Evolutionary conservation across 345 rosid genomes (phyloP), one percentile per base, ranked within the genome.

Genomic region (Dovyalis caffra): DNA sequence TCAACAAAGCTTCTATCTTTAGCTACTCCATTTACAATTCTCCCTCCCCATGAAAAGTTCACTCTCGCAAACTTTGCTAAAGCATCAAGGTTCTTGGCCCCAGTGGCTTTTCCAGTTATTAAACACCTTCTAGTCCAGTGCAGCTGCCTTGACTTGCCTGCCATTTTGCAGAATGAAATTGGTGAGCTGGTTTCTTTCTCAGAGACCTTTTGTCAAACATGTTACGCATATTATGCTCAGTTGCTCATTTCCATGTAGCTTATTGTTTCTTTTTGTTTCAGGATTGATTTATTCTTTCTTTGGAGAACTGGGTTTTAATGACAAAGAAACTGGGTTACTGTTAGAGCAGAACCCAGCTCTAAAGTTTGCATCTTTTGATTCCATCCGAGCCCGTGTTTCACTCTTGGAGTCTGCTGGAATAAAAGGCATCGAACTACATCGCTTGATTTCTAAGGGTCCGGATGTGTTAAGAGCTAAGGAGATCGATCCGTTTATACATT

Each of bases 401-500:
- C 80, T 84, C 65, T 75, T 91, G 9, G 87, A 80, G 83, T 86
- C 88, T 29, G 84, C 82, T 65, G 90, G 87, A 79, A 73, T 90
- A 60, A 49, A 74, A 51, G 89, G 79, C n/a, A 60, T 84, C 57
- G 81, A 81, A 34, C 88, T 93, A 70, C 82, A 64, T 63, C 81
- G 77, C 21, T 70, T 91, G 86, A 77, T 93, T 66, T 79, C 77
- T 32, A 90, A 88, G 75, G 69, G 53, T 33, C 90, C 92, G 25
- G 66, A 37, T 76, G 79, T 90, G n/a, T 74, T 93, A 33, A 82
- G 80, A 21, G 89, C 87, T 14, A 78, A 85, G 47, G 93, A 89
- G 77, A 56, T 90, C 0, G 89, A 82, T 77, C 71, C 76, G 3
- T 72, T 85, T 20, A 49, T 85, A 23, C 81, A 76, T 29, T 91